Evolutionary conservation across 2,329 filamentous ascomycete genomes (phyloP).

Genomic region (Calonectria leucothoes): DNA sequence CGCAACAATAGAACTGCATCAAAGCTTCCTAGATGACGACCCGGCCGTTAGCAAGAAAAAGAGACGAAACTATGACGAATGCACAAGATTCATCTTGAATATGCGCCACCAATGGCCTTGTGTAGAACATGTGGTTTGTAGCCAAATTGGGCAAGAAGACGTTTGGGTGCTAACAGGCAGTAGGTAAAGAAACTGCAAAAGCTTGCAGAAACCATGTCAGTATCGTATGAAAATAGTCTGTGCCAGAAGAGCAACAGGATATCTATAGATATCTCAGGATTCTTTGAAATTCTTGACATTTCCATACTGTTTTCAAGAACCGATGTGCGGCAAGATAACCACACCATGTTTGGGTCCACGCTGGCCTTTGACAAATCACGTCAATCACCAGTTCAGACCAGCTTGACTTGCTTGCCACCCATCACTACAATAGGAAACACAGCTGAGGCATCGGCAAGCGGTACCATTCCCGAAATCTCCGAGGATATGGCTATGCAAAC

Average conservation of each 20-base stretch:
- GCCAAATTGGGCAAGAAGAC: background rate
- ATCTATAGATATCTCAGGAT: conserved; percentile 10
- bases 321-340: background rate
- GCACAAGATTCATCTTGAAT: background rate
- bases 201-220: conserved; percentile 2
- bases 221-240: background rate
- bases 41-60: background rate
- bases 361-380: background rate
- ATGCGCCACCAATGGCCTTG: background rate
- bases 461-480: background rate
- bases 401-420: background rate
- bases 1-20: conserved; percentile 1
- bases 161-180: background rate
- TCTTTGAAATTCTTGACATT: conserved; percentile 6
- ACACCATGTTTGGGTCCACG: background rate
- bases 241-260: background rate
- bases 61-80: background rate
- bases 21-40: background rate
- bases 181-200: background rate
- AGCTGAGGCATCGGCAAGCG: no score
- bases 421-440: conserved; percentile 1
- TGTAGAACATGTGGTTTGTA: background rate
- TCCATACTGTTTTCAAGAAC: background rate
- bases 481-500: background rate
- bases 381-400: background rate